A percentile compares a stretch with the other conserved stretches of the same genome.
These are phyloP conservation scores for Articulospora tetracladia DNA, from an alignment of 495 filamentous ascomycete genomes.

Conservation along the genomic window DNA sequence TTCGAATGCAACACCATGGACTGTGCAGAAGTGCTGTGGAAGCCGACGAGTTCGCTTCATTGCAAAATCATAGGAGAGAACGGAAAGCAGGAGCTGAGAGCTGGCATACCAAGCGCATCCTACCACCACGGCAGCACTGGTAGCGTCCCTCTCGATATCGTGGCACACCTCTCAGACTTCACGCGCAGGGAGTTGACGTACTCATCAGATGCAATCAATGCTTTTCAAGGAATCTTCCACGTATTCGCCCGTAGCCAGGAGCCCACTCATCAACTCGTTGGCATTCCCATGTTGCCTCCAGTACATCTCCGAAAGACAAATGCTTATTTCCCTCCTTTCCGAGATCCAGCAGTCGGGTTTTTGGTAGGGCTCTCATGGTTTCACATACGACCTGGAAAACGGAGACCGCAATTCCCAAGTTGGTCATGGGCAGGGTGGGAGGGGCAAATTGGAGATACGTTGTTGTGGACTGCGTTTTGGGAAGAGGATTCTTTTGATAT, in stretches of 20 bases:
- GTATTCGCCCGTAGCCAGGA: neutral
- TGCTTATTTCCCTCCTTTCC: neutral
- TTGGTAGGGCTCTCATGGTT: no score
- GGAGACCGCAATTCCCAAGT: no score
- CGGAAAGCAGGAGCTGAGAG: neutral
- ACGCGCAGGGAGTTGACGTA: neutral
- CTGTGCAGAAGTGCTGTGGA: conserved; percentile 16
- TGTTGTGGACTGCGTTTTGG: no score
- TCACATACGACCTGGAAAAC: no score
- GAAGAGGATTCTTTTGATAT: no score
- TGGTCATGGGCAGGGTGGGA: no score
- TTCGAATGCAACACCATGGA: conserved; percentile 33
- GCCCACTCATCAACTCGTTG: neutral
- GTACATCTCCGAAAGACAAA: neutral
- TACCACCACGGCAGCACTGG: neutral
- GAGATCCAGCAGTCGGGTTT: no score
- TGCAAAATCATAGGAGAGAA: neutral
- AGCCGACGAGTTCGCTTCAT: neutral
- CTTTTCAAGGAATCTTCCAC: conserved; percentile 7
- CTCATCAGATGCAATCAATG: conserved; percentile 3
- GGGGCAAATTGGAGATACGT: no score
- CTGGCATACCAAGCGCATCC: neutral
- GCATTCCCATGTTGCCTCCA: neutral
- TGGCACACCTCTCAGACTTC: neutral
- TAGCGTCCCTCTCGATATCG: neutral